Conservation (phyloP, 2,329 filamentous ascomycete genomes). For the Colletotrichum gigasporum region DNA sequence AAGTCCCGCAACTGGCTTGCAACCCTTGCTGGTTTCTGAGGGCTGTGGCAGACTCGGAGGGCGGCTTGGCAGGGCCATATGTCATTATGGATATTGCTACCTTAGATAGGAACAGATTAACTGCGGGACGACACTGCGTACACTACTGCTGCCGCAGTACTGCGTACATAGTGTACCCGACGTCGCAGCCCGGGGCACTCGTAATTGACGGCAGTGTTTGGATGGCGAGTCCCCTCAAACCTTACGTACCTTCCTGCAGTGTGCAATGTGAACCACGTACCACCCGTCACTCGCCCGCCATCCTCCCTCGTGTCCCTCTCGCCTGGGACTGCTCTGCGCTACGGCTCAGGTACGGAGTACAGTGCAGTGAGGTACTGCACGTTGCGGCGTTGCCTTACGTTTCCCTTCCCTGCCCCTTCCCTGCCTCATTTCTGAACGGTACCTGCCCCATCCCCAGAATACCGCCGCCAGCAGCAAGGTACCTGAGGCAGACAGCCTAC, state of each 20-base stretch:
- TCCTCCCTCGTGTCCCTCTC: background rate
- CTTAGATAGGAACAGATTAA: constrained; percentile 1
- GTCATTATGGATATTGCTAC: constrained; percentile 28
- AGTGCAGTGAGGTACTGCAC: no score
- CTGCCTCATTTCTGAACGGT: constrained; percentile 6
- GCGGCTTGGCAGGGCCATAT: constrained; percentile 29
- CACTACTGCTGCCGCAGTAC: no score
- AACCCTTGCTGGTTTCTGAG: constrained; percentile 16
- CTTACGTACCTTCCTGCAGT: constrained; percentile 24
- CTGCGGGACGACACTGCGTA: constrained; percentile 13
- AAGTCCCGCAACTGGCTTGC: constrained; percentile 14
- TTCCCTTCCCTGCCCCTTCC: constrained; percentile 7
- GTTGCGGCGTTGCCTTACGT: constrained; percentile 5
- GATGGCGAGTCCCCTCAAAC: constrained; percentile 28
- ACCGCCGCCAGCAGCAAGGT: constrained; percentile 5
- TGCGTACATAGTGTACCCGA: constrained; percentile 9
- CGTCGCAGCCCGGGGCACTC: constrained; percentile 16
- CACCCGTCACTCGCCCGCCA: background rate
- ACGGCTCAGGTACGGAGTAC: background rate
- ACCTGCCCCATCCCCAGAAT: background rate
- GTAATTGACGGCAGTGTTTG: constrained; percentile 26
- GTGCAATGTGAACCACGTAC: no score
- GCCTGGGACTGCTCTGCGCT: background rate
- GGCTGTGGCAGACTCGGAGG: constrained; percentile 22
- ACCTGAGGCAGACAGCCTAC: background rate